Evolutionary conservation across 352 stramenopile genomes (phyloP).

Genomic region (Phytopythium oedochilum): DNA sequence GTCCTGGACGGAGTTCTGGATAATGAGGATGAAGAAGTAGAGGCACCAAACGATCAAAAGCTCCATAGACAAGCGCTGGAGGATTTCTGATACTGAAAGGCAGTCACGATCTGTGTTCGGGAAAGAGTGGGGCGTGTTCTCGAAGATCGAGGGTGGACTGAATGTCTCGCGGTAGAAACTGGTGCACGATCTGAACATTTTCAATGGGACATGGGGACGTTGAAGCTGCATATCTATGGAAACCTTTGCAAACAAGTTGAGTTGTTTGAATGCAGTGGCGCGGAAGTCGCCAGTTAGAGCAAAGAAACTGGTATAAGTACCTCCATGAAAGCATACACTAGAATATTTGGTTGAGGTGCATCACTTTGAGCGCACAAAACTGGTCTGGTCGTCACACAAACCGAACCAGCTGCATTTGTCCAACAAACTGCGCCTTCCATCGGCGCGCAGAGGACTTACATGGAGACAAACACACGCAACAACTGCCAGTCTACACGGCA

Average conservation of each 20-base stretch:
- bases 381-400: too few relatives aligned
- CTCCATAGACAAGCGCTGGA: background rate
- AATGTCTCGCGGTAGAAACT: background rate
- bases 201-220: background rate
- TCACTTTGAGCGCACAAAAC: too few relatives aligned
- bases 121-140: slow-evolving; percentile 1
- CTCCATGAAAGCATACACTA: too few relatives aligned
- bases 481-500: too few relatives aligned
- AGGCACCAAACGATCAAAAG: background rate
- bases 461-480: too few relatives aligned
- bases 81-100: background rate
- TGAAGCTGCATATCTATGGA: slow-evolving; percentile 2
- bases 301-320: too few relatives aligned
- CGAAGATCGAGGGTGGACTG: background rate
- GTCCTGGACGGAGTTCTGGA: background rate
- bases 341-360: too few relatives aligned
- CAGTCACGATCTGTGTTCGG: background rate
- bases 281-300: too few relatives aligned
- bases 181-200: background rate
- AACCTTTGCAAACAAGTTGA: background rate
- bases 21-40: background rate
- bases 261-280: background rate
- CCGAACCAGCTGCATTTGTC: too few relatives aligned
- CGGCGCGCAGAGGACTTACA: too few relatives aligned
- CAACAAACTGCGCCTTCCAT: too few relatives aligned